Evolutionary conservation across 2,329 filamentous ascomycete species (phyloP), one percentile per base, ranked within the genome.

Genomic region (Eutypa lata): DNA sequence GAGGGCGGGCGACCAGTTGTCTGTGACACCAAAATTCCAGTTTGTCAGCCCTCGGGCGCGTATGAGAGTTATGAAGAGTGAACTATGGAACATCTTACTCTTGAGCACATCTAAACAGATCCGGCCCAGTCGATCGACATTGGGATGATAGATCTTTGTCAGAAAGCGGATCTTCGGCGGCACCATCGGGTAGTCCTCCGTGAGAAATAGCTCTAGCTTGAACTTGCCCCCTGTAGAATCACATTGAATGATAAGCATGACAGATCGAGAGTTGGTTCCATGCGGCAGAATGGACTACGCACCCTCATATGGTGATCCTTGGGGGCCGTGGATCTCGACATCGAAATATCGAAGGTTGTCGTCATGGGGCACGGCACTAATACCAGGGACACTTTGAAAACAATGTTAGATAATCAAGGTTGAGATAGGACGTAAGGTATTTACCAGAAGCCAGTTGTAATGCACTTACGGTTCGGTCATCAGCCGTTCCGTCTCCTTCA

Each of bases 121-220:
- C 55, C 94, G 89, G 55, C 94, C 94, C 2, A 99, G 84, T 74
- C 95, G 95, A 72, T 99, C 94, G 63, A 99, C 97, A 71, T 99
- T 99, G 49, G 94, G 94, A 72, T 99, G 95, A 75, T 97, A 99
- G 72, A 99, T 97, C 76, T 96, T 97, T 64, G 95, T 99, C 49
- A 99, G 80, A 75, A 99, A 99, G 51, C 94, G 90, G 68, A 99
- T 97, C 80, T 97, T 97, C 45, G 94, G 94, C 50, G 94, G 93
- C 33, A 91, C 96, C 94, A 99, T 99, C 42, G 94, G 94, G 71
- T 99, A 99, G 76, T 99, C 94, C 68, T 99, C 94, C 44, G 95
- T 95, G 22, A 99, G 82, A 73, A 99, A 99, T 19, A 99, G 85
- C 73, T 99, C 94, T 57, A 97, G 88, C 74, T 95, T 93, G 80